A percentile compares a stretch with the other conserved stretches of the same genome.
Evolutionary conservation across 2,329 filamentous ascomycete species (phyloP).

Genomic region (Microdochium bolleyi): DNA sequence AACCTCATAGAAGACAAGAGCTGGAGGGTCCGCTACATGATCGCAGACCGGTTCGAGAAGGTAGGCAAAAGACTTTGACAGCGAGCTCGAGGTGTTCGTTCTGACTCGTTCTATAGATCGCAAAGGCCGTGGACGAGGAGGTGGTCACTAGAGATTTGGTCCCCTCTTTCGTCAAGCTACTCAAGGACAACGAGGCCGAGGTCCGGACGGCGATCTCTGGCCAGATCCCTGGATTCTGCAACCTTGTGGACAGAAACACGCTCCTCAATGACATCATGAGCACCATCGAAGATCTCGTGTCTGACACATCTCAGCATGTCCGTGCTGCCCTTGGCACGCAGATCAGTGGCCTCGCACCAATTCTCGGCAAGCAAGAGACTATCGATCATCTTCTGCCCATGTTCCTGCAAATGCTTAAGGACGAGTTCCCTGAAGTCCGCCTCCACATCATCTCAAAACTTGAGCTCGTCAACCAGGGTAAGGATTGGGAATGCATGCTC

Average conservation of each 20-base stretch:
- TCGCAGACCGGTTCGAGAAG: conserved; percentile 97
- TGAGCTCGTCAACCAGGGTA: conserved; percentile 93
- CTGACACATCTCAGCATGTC: conserved; percentile 93
- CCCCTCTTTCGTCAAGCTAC: conserved; percentile 90
- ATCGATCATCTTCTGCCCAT: conserved; percentile 95
- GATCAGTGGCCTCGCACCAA: conserved; percentile 92
- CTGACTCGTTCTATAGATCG: conserved; percentile 55
- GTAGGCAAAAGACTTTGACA: conserved; percentile 29
- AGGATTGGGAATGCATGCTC: conserved; percentile 12
- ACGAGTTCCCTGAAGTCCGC: conserved; percentile 95
- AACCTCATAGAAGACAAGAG: conserved; percentile 98
- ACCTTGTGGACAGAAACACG: conserved; percentile 75
- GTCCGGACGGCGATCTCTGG: conserved; percentile 94
- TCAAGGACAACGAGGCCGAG: conserved; percentile 97
- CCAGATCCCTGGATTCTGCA: conserved; percentile 96
- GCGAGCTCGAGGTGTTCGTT: background rate
- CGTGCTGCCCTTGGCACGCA: conserved; percentile 91
- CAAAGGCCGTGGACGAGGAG: conserved; percentile 96
- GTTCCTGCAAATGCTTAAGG: conserved; percentile 99
- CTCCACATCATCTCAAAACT: conserved; percentile 99
- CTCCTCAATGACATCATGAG: conserved; percentile 96
- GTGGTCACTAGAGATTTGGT: conserved; percentile 90
- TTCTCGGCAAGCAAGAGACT: conserved; percentile 96
- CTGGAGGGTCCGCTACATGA: conserved; percentile 99
- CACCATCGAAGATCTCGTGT: conserved; percentile 90